phyloP scores from a whole-genome alignment of 2,329 filamentous ascomycete genomes.

The Calonectria ilicicola region DNA sequence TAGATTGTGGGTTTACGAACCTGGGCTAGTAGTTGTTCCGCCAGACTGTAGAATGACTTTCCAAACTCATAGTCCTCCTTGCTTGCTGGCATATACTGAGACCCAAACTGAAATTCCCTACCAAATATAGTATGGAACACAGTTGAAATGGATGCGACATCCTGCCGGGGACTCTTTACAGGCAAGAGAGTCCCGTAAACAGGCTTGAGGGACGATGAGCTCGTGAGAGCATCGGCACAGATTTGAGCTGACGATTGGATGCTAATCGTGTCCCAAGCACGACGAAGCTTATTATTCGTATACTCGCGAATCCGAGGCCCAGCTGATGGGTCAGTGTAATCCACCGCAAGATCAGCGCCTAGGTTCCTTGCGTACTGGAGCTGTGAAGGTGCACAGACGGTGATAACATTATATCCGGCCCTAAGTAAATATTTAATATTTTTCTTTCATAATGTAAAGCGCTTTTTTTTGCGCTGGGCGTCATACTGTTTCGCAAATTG shows the following conservation, averaged over 20 bases:
- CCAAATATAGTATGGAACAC: conserved; percentile 21
- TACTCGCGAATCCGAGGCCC: conserved; percentile 40
- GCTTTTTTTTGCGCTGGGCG: no score
- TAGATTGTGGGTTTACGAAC: neutral
- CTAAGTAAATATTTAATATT: neutral
- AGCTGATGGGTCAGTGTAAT: conserved; percentile 52
- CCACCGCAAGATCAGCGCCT: conserved; percentile 60
- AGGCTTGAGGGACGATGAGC: neutral
- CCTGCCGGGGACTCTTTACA: conserved; percentile 5
- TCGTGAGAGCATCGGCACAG: conserved; percentile 11
- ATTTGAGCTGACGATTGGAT: conserved; percentile 10
- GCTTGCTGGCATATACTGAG: neutral
- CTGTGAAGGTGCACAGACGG: conserved; percentile 54
- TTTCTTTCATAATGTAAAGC: no score
- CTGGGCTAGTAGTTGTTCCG: conserved; percentile 4
- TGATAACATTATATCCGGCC: conserved; percentile 53
- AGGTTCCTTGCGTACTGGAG: conserved; percentile 51
- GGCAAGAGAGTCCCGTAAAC: conserved; percentile 19
- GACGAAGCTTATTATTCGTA: conserved; percentile 27
- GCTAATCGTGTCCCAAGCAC: conserved; percentile 26
- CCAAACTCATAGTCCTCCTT: conserved; percentile 11
- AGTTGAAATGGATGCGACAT: neutral
- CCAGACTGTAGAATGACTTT: neutral
- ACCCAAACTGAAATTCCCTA: conserved; percentile 14
- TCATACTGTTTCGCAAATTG: conserved; percentile 53